Percentiles rank a stretch among this genome's conserved stretches.
phyloP scores from a whole-genome alignment of 2,329 filamentous ascomycete species.

The Chaetomiaceae sp. region DNA sequence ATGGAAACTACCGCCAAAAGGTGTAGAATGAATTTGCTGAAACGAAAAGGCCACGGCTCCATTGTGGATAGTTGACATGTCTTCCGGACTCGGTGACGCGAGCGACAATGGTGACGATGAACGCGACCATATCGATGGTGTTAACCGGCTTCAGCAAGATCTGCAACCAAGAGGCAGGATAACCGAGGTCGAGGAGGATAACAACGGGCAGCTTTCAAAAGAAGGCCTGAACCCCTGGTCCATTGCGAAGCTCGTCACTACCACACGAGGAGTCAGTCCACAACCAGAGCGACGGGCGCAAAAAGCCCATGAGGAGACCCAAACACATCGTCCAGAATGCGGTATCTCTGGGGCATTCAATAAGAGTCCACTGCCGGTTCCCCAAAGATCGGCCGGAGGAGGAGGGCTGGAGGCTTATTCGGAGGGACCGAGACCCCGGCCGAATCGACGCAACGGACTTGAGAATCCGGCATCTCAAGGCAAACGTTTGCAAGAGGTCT shows the following conservation, averaged over 20 bases:
- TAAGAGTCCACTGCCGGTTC: background rate
- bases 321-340: background rate
- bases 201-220: background rate
- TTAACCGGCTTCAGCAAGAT: no score
- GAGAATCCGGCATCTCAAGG: background rate
- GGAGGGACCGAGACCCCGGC: no score
- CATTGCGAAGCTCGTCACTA: slow-evolving; percentile 33
- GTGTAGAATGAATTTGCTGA: slow-evolving; percentile 1
- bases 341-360: no score
- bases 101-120: slow-evolving; percentile 13
- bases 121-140: no score
- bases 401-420: no score
- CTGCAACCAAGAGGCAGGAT: background rate
- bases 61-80: slow-evolving; percentile 23
- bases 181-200: background rate
- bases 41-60: background rate
- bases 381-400: no score
- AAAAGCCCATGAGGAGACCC: background rate
- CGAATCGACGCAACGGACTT: background rate
- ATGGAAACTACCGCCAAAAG: background rate
- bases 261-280: slow-evolving; percentile 15
- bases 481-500: background rate
- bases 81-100: slow-evolving; percentile 10
- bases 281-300: slow-evolving; percentile 10
- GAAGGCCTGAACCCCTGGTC: slow-evolving; percentile 36